Evolutionary conservation across 169 alveolate species (phyloP).

Genomic region (Plasmodium yoelii): DNA sequence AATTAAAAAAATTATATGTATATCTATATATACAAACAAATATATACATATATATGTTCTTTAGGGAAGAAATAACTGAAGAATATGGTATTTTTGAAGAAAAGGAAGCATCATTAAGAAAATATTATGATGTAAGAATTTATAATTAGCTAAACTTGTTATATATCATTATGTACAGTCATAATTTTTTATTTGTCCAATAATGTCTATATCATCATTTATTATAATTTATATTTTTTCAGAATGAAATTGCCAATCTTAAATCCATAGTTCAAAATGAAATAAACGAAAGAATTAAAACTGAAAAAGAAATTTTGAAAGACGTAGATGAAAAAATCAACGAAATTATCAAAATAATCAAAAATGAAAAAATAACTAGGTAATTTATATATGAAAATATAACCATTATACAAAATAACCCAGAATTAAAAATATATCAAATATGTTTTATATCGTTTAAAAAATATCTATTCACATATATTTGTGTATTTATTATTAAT

Average conservation of each 20-base stretch:
- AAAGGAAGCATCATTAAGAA: slow-evolving; percentile 70
- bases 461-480: neutral
- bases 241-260: slow-evolving; percentile 45
- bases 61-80: slow-evolving; percentile 61
- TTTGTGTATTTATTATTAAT: neutral
- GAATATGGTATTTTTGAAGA: slow-evolving; percentile 58
- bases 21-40: slow-evolving; percentile 3
- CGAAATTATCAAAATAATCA: slow-evolving; percentile 67
- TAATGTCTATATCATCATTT: neutral
- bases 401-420: neutral
- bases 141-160: neutral
- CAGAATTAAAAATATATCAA: neutral
- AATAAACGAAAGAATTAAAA: slow-evolving; percentile 65
- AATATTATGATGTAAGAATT: slow-evolving; percentile 55
- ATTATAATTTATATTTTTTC: neutral
- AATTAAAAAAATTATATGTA: neutral
- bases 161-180: neutral
- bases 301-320: slow-evolving; percentile 51
- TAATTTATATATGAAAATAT: neutral
- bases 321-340: slow-evolving; percentile 70
- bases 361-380: slow-evolving; percentile 63
- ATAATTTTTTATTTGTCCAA: neutral
- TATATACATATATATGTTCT: neutral
- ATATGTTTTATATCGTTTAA: neutral
- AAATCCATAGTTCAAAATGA: slow-evolving; percentile 52